phyloP scores from a whole-genome alignment of 2,329 filamentous ascomycete genomes.

The Cladophialophora chaetospira region DNA sequence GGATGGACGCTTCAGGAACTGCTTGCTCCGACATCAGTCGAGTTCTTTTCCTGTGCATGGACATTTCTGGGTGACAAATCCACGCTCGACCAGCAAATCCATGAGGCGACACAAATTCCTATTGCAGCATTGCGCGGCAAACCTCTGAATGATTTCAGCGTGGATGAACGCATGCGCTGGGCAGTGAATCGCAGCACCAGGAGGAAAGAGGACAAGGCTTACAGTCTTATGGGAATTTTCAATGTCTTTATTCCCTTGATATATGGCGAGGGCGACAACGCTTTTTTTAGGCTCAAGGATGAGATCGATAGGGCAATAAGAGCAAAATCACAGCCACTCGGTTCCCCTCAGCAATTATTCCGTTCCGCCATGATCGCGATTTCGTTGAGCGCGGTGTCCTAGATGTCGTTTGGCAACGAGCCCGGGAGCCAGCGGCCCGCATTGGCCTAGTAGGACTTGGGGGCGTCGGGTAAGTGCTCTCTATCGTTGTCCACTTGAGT shows the following conservation, averaged over 20 bases:
- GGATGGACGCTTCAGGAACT: conserved; percentile 22
- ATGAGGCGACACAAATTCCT: neutral
- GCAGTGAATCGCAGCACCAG: neutral
- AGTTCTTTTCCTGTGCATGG: conserved; percentile 32
- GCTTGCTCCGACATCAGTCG: conserved; percentile 32
- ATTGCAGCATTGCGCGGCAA: neutral
- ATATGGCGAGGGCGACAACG: neutral
- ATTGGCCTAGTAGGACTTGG: conserved; percentile 40
- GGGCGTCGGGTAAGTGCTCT: conserved; percentile 38
- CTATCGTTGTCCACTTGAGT: neutral
- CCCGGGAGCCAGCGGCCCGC: conserved; percentile 23
- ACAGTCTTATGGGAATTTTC: neutral
- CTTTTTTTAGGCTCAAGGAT: neutral
- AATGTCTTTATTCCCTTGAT: neutral
- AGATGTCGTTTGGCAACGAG: conserved; percentile 31
- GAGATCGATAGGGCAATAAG: neutral
- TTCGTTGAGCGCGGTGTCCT: conserved; percentile 38
- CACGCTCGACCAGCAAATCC: neutral
- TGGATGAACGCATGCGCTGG: neutral
- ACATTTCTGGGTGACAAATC: conserved; percentile 24
- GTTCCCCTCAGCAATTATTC: neutral
- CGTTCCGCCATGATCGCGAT: conserved; percentile 35
- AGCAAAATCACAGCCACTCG: neutral
- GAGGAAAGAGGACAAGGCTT: neutral
- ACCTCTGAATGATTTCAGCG: conserved; percentile 14